Evolutionary conservation across 805 yeast genomes (phyloP).

Genomic region (Komagataella pseudopastoris): DNA sequence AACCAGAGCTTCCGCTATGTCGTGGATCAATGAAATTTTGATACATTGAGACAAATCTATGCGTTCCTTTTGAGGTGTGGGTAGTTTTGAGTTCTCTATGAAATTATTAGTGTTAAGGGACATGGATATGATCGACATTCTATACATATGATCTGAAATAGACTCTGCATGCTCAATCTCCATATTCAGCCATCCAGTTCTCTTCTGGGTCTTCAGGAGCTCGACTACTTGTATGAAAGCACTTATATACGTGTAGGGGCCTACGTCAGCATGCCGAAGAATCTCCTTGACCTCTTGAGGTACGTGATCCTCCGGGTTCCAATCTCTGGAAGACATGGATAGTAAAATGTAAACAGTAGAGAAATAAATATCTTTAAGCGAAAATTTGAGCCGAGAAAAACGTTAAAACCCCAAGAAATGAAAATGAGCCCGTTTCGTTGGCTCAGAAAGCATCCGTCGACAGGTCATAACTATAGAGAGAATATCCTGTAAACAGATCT

Average conservation of each 20-base stretch:
- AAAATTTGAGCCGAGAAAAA: conserved; percentile 3
- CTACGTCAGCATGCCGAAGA: conserved; percentile 8
- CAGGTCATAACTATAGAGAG: not conserved
- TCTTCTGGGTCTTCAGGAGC: conserved; percentile 58
- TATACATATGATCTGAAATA: conserved; percentile 91
- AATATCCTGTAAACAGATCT: not conserved
- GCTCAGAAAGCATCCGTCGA: not conserved
- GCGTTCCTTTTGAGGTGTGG: conserved; percentile 10
- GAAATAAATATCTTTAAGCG: conserved; percentile 1
- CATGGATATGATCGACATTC: conserved; percentile 80
- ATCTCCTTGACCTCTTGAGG: conserved; percentile 22
- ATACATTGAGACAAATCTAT: conserved; percentile 59
- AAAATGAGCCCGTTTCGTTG: not conserved
- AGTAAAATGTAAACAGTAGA: not conserved
- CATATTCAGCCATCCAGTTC: conserved; percentile 93
- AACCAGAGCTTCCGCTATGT: conserved; percentile 85
- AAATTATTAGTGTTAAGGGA: conserved; percentile 28
- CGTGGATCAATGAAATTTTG: conserved; percentile 82
- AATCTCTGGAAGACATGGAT: conserved; percentile 12
- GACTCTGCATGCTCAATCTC: conserved; percentile 45
- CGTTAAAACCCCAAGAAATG: conserved; percentile 1
- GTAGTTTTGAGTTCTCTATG: conserved; percentile 12
- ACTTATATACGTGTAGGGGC: conserved; percentile 15
- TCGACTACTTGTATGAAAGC: conserved; percentile 46
- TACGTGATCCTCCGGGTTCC: conserved; percentile 32